Base-by-base conservation (phyloP, 1,284 basidiomycete genomes). In the Exsudoporus floridanus region DNA sequence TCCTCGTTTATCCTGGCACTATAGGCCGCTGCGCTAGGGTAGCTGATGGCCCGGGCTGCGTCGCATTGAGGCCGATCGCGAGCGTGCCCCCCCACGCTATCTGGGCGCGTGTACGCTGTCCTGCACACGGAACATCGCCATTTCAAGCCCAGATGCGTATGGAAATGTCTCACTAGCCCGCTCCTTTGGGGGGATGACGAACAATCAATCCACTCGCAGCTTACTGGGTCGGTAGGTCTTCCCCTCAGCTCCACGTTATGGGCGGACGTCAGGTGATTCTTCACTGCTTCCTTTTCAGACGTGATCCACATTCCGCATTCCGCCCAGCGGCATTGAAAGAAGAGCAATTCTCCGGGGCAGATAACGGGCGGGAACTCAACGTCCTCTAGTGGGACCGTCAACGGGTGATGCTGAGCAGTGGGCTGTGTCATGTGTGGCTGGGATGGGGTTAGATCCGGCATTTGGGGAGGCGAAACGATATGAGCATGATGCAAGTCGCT, bases 251-350 rank as follows among this genome's bases (percentile, higher is more conserved):
- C 27, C 19, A 66, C 47, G 25, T 41, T 13, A n/a, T 65, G 63
- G 6, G 13, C 13, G 35, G 23, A n/a, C 2, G n/a, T 12, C 25
- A 65, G 23, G 46, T 65, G 63, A 30, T 36, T 5, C 39, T 36
- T 62, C 33, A 69, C 41, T 1, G 51, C 52, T 21, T 53, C 53
- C 19, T 53, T 56, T 2, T 57, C 49, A 1, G 52, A 54, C 3
- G 62, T 42, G 46, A 65, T 61, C 63, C 63, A 65, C 3, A 41
- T 37, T 0, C 46, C 34, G 5, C 63, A 65, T 27, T 27, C 13
- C 5, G 34, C 27, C 62, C 64, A 69, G 7, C 28, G 28, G 21
- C 63, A 65, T 14, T n/a, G 49, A 37, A 67, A 65, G 38, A 65
- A 67, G 0, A 13, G 16, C 0, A 3, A 19, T 1, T 48, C 51